Evolutionary conservation across 768 basidiomycete genomes (phyloP), one percentile per base, ranked within the genome.

Genomic region (Suillus discolor): DNA sequence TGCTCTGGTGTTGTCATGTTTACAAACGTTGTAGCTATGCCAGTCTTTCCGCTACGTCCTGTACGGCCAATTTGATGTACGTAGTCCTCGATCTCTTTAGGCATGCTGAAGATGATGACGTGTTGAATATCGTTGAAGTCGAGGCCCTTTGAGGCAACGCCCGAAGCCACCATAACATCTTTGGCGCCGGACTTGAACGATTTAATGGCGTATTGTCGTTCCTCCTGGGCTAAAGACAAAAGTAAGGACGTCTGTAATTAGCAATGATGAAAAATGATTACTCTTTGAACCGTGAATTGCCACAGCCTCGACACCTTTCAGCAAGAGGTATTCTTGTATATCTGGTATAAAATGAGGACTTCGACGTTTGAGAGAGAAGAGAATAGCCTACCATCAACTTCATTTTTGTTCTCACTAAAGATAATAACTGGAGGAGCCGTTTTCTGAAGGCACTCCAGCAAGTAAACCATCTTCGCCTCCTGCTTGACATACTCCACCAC

Each of bases 61-160:
- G 97, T 99, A 66, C 97, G 92, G 34, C 97, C 97, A 69, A 99
- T 99, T 78, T 99, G 97, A 81, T 99, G 97, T 60, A 99, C 97
- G 72, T 99, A 99, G 77, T 99, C 97, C 78, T 99, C 97, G 68
- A 99, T 99, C 81, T 99, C 97, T 78, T 99, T 99, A 0, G 97
- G 97, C 97, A 99, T 99, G 38, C 93, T 90, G 77, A 96, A 99
- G 68, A 98, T 99, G 78, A 99, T 98, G 74, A 99, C 96, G 75
- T 98, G 97, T 71, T 98, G 96, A 65, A 99, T 97, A 73, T 99
- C 97, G 77, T 92, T 96, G 79, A 99, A 99, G 78, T 99, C 97
- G 66, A 99, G 87, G 36, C 97, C 97, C 77, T 99, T 99, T 45
- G 95, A 97, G 1, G 97, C 97, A 34, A 99, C 95, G 38, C 96